Evolutionary conservation across 164 flowering plant species (phyloP).

Genomic region (Platanus orientalis): DNA sequence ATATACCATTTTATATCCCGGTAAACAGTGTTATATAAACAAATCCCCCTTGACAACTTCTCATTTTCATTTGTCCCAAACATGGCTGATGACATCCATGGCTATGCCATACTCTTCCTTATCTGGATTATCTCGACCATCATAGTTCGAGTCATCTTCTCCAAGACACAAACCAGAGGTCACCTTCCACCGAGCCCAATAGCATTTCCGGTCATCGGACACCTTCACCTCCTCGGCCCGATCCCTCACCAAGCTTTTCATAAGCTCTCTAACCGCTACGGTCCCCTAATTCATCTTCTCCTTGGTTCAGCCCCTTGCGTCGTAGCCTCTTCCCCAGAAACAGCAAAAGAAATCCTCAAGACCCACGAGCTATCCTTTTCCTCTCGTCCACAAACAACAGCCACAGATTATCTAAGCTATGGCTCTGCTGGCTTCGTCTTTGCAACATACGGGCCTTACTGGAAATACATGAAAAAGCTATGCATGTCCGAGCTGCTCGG

Average conservation of each 20-base stretch:
- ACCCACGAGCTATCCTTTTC: constrained; percentile 27
- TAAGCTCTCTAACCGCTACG: constrained; percentile 24
- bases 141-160: background rate
- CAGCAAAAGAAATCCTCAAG: constrained; percentile 28
- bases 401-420: constrained; percentile 25
- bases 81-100: too few species aligned
- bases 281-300: constrained; percentile 28
- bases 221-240: too few species aligned
- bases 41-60: too few species aligned
- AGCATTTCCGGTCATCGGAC: too few species aligned
- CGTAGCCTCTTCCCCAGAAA: constrained; percentile 29
- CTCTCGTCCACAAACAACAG: constrained; percentile 13
- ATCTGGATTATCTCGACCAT: too few species aligned
- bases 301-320: constrained; percentile 34
- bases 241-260: constrained; percentile 27
- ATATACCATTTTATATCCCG: too few species aligned
- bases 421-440: background rate
- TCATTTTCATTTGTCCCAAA: too few species aligned
- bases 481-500: too few species aligned
- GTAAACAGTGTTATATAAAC: too few species aligned
- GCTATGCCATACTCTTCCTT: too few species aligned
- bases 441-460: background rate
- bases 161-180: background rate
- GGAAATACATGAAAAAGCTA: too few species aligned
- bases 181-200: too few species aligned